A percentile compares a stretch with the other conserved stretches of the same genome.
phyloP scores from a whole-genome alignment of 2,329 filamentous ascomycete genomes.

The Pseudocercospora ulei region DNA sequence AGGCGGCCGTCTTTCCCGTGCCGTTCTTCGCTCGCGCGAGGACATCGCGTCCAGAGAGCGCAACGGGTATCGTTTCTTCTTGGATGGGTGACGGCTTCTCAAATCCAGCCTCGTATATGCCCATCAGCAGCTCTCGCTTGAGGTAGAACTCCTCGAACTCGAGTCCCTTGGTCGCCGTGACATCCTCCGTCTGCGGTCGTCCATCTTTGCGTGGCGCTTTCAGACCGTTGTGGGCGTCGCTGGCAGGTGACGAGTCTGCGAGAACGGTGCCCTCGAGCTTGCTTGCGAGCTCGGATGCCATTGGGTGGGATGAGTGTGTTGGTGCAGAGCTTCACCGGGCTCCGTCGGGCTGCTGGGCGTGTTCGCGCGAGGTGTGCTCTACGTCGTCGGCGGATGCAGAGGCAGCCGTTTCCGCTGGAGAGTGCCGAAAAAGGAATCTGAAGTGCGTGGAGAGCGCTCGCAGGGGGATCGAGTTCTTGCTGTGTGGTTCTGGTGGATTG shows the following conservation, averaged over 20 bases:
- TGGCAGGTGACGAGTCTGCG: slow-evolving; percentile 45
- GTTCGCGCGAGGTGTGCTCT: too few species aligned
- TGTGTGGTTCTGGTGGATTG: too few species aligned
- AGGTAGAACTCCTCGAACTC: slow-evolving; percentile 97
- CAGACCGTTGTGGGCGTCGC: slow-evolving; percentile 65
- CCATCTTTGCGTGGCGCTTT: slow-evolving; percentile 65
- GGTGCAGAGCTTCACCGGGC: slow-evolving; percentile 6
- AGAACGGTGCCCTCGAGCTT: slow-evolving; percentile 49
- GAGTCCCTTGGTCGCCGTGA: slow-evolving; percentile 91
- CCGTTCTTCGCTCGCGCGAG: slow-evolving; percentile 96
- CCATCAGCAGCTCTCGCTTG: slow-evolving; percentile 93
- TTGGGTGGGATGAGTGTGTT: slow-evolving; percentile 26
- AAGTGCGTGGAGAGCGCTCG: too few species aligned
- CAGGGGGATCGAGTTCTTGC: too few species aligned
- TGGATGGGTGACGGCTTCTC: slow-evolving; percentile 98
- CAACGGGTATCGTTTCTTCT: slow-evolving; percentile 97
- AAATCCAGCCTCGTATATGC: slow-evolving; percentile 97
- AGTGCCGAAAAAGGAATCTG: too few species aligned
- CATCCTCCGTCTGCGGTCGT: slow-evolving; percentile 86
- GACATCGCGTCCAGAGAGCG: slow-evolving; percentile 87
- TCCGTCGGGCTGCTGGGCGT: too few species aligned
- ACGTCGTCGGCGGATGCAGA: too few species aligned
- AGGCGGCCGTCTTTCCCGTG: slow-evolving; percentile 95
- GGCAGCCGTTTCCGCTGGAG: too few species aligned
- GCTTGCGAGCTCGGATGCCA: slow-evolving; percentile 46